phyloP scores from a whole-genome alignment of 2,329 filamentous ascomycete species.

The Talaromyces funiculosus region DNA sequence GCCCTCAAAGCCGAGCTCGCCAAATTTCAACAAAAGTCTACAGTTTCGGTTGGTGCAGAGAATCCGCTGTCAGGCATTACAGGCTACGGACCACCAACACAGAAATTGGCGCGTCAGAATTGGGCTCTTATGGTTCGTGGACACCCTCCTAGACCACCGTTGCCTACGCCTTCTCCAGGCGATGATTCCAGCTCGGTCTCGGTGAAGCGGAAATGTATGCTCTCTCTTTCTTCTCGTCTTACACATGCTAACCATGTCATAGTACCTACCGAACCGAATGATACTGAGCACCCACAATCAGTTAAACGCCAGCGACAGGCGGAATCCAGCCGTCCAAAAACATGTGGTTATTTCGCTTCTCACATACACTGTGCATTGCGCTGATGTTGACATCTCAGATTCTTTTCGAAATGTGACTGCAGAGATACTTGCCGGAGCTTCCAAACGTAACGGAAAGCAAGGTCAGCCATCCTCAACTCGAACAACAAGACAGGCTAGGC shows the following conservation, averaged over 20 bases:
- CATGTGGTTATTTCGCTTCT: background rate
- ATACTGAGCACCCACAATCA: background rate
- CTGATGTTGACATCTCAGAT: background rate
- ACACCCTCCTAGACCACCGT: background rate
- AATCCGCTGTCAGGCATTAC: slow-evolving; percentile 14
- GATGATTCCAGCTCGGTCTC: background rate
- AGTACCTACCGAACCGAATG: background rate
- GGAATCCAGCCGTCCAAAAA: background rate
- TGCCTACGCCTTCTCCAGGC: background rate
- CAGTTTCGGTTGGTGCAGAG: background rate
- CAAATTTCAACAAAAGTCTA: background rate
- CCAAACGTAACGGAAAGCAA: background rate
- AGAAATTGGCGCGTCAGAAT: slow-evolving; percentile 4
- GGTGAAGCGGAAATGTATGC: background rate
- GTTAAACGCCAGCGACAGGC: background rate
- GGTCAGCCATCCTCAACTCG: background rate
- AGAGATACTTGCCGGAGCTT: background rate
- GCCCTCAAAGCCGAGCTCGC: background rate
- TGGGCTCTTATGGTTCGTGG: background rate
- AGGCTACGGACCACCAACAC: slow-evolving; percentile 11
- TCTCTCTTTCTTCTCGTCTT: background rate
- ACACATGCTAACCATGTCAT: background rate
- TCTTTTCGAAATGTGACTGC: background rate
- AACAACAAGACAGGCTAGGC: background rate
- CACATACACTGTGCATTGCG: background rate